Evolutionary conservation across 2,329 filamentous ascomycete genomes (phyloP).

Genomic region (Chaetomium strumarium): DNA sequence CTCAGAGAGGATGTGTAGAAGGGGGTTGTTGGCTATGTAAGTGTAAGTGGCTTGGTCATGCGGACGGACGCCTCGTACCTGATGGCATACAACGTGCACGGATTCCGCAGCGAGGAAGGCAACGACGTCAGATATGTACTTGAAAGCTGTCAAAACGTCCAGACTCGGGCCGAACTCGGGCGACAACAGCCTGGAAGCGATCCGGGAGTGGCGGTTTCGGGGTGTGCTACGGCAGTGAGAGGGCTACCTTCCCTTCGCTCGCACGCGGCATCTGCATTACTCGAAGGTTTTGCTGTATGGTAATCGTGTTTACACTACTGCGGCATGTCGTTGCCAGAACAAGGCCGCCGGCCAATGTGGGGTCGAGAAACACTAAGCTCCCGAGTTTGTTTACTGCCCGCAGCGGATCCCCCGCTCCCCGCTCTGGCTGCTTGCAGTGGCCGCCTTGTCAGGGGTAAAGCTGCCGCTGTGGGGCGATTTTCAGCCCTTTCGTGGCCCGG

Average conservation of each 20-base stretch:
- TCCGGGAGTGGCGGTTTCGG: not conserved
- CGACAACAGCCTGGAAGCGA: not conserved
- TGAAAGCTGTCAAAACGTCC: no score
- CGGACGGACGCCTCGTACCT: not conserved
- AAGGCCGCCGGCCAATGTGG: slow-evolving; percentile 1
- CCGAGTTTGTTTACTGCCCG: slow-evolving; percentile 10
- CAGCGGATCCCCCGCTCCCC: slow-evolving; percentile 6
- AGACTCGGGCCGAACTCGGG: no score
- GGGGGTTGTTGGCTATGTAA: not conserved
- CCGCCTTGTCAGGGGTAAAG: slow-evolving; percentile 7
- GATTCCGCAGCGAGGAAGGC: not conserved
- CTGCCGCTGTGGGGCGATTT: not conserved
- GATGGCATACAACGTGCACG: not conserved
- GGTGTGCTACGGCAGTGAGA: not conserved
- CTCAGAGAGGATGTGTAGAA: not conserved
- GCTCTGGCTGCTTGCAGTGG: not conserved
- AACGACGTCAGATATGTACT: no score
- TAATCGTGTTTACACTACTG: not conserved
- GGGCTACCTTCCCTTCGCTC: not conserved
- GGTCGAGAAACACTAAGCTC: slow-evolving; percentile 10
- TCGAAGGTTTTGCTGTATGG: not conserved
- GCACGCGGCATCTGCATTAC: not conserved
- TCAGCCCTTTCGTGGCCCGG: not conserved
- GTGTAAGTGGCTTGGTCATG: not conserved
- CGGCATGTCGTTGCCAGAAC: not conserved